Evolutionary conservation across 2,329 filamentous ascomycete species (phyloP).

Genomic region (Epichloe gansuensis): DNA sequence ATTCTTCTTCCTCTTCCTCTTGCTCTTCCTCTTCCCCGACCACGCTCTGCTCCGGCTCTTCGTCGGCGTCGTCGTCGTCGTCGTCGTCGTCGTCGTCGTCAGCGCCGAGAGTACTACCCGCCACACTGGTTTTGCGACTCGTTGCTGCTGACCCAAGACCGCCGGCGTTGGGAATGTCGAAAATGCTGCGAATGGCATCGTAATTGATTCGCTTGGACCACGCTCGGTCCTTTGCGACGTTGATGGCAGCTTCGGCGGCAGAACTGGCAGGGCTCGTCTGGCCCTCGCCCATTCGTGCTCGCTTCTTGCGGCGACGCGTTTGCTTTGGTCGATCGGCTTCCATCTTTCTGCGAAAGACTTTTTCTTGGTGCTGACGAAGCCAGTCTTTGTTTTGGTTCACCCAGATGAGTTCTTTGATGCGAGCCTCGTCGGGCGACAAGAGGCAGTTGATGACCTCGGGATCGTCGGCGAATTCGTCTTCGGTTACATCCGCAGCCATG

Average conservation of each 20-base stretch:
- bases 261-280: conserved; percentile 54
- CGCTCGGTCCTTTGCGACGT: conserved; percentile 53
- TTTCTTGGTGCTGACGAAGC: conserved; percentile 75
- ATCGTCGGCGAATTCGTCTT: conserved; percentile 80
- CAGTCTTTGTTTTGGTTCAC: conserved; percentile 91
- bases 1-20: conserved; percentile 18
- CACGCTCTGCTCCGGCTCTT: conserved; percentile 23
- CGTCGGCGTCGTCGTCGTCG: conserved; percentile 14
- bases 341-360: conserved; percentile 62
- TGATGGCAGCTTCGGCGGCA: conserved; percentile 56
- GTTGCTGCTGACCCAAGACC: conserved; percentile 39
- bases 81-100: conserved; percentile 22
- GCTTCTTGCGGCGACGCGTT: conserved; percentile 41
- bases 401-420: conserved; percentile 86
- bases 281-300: conserved; percentile 50
- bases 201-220: conserved; percentile 71
- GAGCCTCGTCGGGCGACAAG: conserved; percentile 59
- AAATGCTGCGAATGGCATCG: conserved; percentile 46
- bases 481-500: conserved; percentile 55
- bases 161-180: conserved; percentile 32
- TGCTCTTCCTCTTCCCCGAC: conserved; percentile 22
- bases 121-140: conserved; percentile 30
- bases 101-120: conserved; percentile 23
- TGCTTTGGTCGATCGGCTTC: conserved; percentile 45
- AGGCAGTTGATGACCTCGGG: conserved; percentile 75